Percentiles rank a stretch among this genome's conserved stretches.
Conservation (phyloP, 352 stramenopile species). For the Phytophthora cryptogea region DNA sequence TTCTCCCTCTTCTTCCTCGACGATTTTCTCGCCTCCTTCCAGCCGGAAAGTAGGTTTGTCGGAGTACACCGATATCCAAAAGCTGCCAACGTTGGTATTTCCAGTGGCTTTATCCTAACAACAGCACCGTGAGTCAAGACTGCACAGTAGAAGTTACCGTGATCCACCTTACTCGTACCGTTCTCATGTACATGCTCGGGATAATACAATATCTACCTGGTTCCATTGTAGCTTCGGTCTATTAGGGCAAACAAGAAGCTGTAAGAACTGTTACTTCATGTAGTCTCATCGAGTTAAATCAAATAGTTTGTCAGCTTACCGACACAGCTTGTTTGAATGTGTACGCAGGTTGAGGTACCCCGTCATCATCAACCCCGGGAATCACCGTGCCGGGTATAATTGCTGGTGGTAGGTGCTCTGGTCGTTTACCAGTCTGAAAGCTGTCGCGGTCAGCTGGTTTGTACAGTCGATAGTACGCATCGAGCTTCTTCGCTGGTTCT, state of each 20-base stretch:
- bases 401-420: conserved; percentile 57
- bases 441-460: conserved; percentile 59
- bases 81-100: conserved; percentile 76
- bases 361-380: conserved; percentile 63
- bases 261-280: background rate
- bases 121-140: background rate
- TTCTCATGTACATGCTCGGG: conserved; percentile 88
- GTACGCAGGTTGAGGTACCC: conserved; percentile 72
- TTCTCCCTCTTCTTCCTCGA: conserved; percentile 79
- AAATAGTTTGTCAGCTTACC: conserved; percentile 31
- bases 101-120: conserved; percentile 74
- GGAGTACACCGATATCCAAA: conserved; percentile 86
- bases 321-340: conserved; percentile 86
- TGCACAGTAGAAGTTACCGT: background rate
- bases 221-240: conserved; percentile 76
- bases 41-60: conserved; percentile 68
- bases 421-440: conserved; percentile 60
- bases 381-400: conserved; percentile 84
- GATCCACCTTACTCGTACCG: conserved; percentile 37
- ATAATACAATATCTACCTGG: conserved; percentile 82
- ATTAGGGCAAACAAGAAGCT: background rate
- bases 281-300: background rate
- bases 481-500: conserved; percentile 59
- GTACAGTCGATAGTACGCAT: conserved; percentile 77
- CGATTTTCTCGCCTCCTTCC: conserved; percentile 76